A percentile compares a stretch with the other conserved stretches of the same genome.
Conservation (phyloP, 768 basidiomycete genomes). For the Naganishia kalamii region DNA sequence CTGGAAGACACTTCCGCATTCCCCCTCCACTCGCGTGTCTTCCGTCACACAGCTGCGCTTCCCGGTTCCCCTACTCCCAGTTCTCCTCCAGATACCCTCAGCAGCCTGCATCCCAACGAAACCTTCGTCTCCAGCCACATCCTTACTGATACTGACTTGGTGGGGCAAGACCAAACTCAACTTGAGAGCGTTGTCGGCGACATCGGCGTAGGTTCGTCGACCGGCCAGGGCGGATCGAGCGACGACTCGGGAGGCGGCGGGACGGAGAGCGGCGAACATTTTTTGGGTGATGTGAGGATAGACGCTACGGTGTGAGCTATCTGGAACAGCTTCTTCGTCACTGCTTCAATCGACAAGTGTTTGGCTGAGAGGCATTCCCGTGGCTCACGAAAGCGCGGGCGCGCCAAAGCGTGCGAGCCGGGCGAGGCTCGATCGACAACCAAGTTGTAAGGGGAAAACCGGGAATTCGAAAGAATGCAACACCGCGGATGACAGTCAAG, state of each 20-base stretch:
- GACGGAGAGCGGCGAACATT: slow-evolving; percentile 21
- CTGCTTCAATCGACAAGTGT: not conserved
- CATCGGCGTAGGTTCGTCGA: slow-evolving; percentile 82
- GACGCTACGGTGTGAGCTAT: not conserved
- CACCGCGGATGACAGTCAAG: not conserved
- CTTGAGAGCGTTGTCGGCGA: slow-evolving; percentile 72
- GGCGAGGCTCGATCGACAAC: not conserved
- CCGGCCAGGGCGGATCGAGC: slow-evolving; percentile 18
- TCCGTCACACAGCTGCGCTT: not conserved
- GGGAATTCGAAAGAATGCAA: not conserved
- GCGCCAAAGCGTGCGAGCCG: slow-evolving; percentile 1
- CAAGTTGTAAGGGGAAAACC: slow-evolving; percentile 9
- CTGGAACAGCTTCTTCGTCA: not conserved
- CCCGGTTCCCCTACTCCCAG: not conserved
- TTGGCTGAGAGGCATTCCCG: not conserved
- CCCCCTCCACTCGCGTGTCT: not conserved
- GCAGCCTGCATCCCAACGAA: not conserved
- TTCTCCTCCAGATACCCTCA: not conserved
- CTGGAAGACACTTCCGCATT: no score
- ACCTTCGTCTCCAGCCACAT: not conserved
- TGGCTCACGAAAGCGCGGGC: slow-evolving; percentile 8
- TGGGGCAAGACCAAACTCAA: slow-evolving; percentile 92
- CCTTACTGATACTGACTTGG: slow-evolving; percentile 58
- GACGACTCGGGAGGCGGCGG: slow-evolving; percentile 10
- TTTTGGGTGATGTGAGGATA: slow-evolving; percentile 4